phyloP scores from a whole-genome alignment of 2,329 filamentous ascomycete genomes.

The Monilinia polystroma region DNA sequence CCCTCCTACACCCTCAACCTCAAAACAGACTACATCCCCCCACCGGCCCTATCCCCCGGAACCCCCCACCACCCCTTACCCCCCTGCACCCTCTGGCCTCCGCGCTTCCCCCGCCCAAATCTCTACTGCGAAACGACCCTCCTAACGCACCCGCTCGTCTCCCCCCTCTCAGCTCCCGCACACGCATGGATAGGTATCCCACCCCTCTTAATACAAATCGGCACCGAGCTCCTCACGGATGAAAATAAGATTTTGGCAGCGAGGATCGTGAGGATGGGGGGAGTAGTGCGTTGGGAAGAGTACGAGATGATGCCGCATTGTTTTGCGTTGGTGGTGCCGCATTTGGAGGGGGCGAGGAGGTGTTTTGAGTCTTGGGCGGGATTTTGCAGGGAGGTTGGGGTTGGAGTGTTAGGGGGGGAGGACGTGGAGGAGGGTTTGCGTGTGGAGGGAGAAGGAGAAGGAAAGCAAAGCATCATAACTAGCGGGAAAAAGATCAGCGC shows the following conservation, averaged over 20 bases:
- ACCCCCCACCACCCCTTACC: conserved; percentile 39
- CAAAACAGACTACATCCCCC: conserved; percentile 62
- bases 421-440: background rate
- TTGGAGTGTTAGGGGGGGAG: conserved; percentile 32
- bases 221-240: conserved; percentile 70
- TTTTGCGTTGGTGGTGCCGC: conserved; percentile 59
- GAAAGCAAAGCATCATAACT: conserved; percentile 33
- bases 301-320: conserved; percentile 81
- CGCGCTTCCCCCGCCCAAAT: conserved; percentile 51
- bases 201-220: conserved; percentile 66
- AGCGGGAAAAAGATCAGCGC: conserved; percentile 50
- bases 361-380: conserved; percentile 56
- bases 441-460: background rate
- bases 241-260: conserved; percentile 62
- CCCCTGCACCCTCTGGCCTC: conserved; percentile 57
- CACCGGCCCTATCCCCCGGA: conserved; percentile 44
- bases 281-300: conserved; percentile 64
- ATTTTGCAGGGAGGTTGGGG: conserved; percentile 51
- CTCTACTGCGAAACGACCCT: conserved; percentile 56
- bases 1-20: conserved; percentile 54
- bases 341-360: conserved; percentile 46
- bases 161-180: conserved; percentile 52
- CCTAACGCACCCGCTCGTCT: conserved; percentile 65
- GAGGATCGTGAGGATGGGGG: conserved; percentile 55
- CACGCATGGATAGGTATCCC: conserved; percentile 59